A percentile compares a stretch with the other conserved stretches of the same genome.
Evolutionary conservation across 2,329 filamentous ascomycete genomes (phyloP).

Genomic region (Fusarium oxysporum): DNA sequence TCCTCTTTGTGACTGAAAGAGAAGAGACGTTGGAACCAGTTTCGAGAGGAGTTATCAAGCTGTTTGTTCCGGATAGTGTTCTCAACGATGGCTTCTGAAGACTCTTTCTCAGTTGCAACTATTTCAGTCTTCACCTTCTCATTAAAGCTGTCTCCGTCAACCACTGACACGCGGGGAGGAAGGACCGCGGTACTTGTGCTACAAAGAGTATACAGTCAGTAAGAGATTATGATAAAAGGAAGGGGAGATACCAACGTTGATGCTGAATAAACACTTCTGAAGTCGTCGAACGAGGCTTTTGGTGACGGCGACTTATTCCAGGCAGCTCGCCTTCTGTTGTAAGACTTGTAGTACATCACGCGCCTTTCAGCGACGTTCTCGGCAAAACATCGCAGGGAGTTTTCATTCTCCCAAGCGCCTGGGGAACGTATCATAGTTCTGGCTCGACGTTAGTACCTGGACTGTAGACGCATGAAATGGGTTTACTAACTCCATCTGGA

Average conservation of each 20-base stretch:
- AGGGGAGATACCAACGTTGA: neutral
- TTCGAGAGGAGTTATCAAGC: accelerated
- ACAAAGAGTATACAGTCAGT: neutral
- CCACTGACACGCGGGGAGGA: too few species aligned
- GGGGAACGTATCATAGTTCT: neutral
- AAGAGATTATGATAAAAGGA: accelerated
- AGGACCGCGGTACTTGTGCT: neutral
- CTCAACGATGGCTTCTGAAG: too few species aligned
- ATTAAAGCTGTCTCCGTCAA: neutral
- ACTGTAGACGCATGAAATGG: accelerated
- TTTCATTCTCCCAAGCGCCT: neutral
- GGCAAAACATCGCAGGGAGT: neutral
- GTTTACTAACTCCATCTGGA: neutral
- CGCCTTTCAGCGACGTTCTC: neutral
- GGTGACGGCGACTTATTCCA: neutral
- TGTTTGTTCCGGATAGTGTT: too few species aligned
- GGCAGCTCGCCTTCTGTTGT: accelerated
- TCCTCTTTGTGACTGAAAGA: neutral
- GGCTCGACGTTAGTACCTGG: accelerated
- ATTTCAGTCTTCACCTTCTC: neutral
- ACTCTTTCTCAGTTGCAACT: accelerated
- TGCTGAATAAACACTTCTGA: neutral
- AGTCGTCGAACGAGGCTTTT: neutral
- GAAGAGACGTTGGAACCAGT: constrained; percentile 1
- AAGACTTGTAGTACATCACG: neutral